phyloP scores from a whole-genome alignment of 2,329 filamentous ascomycete genomes.

The Stylonectria norvegica region DNA sequence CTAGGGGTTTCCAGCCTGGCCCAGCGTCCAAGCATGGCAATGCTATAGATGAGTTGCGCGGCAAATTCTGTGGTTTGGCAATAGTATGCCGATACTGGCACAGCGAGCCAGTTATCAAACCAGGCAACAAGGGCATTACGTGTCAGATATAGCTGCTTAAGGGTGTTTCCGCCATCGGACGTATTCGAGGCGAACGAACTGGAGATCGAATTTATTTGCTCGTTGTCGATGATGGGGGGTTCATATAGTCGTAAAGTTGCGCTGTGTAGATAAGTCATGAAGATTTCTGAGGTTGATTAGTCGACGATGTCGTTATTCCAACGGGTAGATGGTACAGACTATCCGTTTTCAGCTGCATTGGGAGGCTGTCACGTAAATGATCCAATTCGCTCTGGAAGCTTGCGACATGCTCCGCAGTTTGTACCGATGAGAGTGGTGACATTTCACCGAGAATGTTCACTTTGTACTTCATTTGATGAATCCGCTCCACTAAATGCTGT shows the following conservation, averaged over 20 bases:
- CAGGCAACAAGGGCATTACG: slow-evolving; percentile 45
- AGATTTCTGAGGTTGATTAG: slow-evolving; percentile 32
- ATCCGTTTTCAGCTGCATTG: slow-evolving; percentile 35
- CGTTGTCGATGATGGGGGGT: slow-evolving; percentile 42
- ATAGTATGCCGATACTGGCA: slow-evolving; percentile 43
- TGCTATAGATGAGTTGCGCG: slow-evolving; percentile 47
- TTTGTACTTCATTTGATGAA: slow-evolving; percentile 39
- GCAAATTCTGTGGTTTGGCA: slow-evolving; percentile 44
- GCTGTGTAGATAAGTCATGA: slow-evolving; percentile 40
- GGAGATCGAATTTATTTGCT: slow-evolving; percentile 39
- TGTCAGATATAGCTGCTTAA: slow-evolving; percentile 50
- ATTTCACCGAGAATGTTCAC: slow-evolving; percentile 34
- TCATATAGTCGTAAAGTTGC: slow-evolving; percentile 46
- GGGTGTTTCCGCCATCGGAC: slow-evolving; percentile 37
- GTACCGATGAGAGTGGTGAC: slow-evolving; percentile 37
- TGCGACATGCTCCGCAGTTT: slow-evolving; percentile 42
- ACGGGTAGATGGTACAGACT: slow-evolving; percentile 27
- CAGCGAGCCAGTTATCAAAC: slow-evolving; percentile 46
- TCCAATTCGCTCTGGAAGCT: slow-evolving; percentile 46
- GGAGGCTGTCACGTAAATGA: slow-evolving; percentile 36
- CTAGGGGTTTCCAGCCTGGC: slow-evolving; percentile 32
- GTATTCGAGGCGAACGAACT: slow-evolving; percentile 40
- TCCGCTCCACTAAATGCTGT: slow-evolving; percentile 50
- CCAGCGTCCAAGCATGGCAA: slow-evolving; percentile 51
- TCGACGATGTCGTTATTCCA: accelerated